These are phyloP conservation scores for Penicillium italicum DNA, from an alignment of 2,329 filamentous ascomycete genomes.

Conservation along the genomic window DNA sequence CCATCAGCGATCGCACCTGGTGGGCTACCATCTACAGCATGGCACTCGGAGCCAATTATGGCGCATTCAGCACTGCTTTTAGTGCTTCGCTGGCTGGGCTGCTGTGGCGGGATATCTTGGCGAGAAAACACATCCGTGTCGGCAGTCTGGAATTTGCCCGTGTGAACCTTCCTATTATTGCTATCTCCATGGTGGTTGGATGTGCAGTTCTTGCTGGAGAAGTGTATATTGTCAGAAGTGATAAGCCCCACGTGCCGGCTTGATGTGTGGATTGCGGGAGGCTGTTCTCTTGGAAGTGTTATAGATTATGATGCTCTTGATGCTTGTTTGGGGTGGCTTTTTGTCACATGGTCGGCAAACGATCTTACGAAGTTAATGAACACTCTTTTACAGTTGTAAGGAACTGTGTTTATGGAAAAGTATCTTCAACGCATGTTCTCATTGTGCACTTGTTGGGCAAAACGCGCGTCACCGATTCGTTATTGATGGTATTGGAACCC, in stretches of 20 bases:
- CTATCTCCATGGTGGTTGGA: slow-evolving; percentile 63
- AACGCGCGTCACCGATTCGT: no score
- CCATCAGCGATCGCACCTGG: slow-evolving; percentile 63
- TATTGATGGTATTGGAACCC: slow-evolving; percentile 42
- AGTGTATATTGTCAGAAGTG: slow-evolving; percentile 55
- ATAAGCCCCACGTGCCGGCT: slow-evolving; percentile 34
- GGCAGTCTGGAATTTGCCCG: slow-evolving; percentile 62
- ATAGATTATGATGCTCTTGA: background rate
- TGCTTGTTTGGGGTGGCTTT: background rate
- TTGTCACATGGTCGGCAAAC: background rate
- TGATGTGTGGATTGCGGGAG: background rate
- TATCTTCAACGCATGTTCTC: background rate
- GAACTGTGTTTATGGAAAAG: background rate
- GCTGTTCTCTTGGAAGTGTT: no score
- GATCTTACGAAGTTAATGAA: slow-evolving; percentile 7
- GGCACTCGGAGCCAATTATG: slow-evolving; percentile 71
- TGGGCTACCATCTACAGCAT: slow-evolving; percentile 73
- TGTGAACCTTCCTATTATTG: slow-evolving; percentile 68
- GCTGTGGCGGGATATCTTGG: slow-evolving; percentile 68
- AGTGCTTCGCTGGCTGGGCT: slow-evolving; percentile 69
- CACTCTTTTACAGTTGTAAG: background rate
- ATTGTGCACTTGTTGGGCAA: background rate
- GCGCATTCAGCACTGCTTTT: slow-evolving; percentile 69
- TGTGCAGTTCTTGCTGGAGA: slow-evolving; percentile 60
- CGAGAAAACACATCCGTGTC: slow-evolving; percentile 65